Evolutionary conservation across 2,329 filamentous ascomycete genomes (phyloP).

Genomic region (Aspergillus melleus): DNA sequence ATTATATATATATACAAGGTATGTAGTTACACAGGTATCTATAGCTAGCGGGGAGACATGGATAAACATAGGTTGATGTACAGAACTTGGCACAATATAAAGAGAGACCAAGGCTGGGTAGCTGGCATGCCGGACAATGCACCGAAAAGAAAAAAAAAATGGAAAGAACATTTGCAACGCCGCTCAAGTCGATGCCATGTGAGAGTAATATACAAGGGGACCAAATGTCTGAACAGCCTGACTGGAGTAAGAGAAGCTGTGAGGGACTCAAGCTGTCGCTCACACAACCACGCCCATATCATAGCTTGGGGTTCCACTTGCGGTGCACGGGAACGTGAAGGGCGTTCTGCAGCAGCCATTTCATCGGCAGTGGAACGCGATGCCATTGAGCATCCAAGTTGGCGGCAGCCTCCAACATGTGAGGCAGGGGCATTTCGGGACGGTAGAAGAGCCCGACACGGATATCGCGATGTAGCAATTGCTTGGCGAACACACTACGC

Average conservation of each 20-base stretch:
- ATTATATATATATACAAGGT: background rate
- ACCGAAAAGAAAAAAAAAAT: background rate
- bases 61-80: slow-evolving; percentile 14
- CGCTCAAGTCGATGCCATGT: background rate
- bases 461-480: slow-evolving; percentile 32
- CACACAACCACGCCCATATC: background rate
- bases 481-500: slow-evolving; percentile 26
- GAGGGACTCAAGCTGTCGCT: no score
- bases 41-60: background rate
- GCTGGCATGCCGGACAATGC: background rate
- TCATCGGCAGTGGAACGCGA: slow-evolving; percentile 21
- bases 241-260: no score
- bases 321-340: slow-evolving; percentile 31
- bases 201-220: background rate
- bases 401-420: slow-evolving; percentile 39
- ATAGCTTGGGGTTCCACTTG: background rate
- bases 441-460: slow-evolving; percentile 21
- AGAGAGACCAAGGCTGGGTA: background rate
- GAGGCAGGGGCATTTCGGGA: slow-evolving; percentile 24
- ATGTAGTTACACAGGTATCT: background rate
- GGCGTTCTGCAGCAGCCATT: slow-evolving; percentile 35
- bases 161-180: background rate
- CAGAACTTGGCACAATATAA: background rate
- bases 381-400: slow-evolving; percentile 35
- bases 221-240: no score